Evolutionary conservation across 2,329 filamentous ascomycete genomes (phyloP).

Genomic region (Penicillium sp.): DNA sequence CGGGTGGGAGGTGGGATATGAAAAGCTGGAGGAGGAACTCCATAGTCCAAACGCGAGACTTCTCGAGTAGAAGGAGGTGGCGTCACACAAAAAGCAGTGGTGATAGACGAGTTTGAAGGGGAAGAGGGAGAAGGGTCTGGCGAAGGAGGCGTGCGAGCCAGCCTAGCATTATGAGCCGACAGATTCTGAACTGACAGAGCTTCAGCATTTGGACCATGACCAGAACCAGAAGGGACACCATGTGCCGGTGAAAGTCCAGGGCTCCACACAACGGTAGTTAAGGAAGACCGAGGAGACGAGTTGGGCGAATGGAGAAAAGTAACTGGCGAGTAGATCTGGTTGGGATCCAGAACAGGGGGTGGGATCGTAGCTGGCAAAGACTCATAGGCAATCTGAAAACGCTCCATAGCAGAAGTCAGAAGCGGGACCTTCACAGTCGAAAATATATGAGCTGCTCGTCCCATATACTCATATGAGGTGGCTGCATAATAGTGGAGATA

Average conservation of each 20-base stretch:
- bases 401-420: constrained; percentile 41
- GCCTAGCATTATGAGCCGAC: background rate
- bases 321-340: background rate
- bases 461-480: constrained; percentile 47
- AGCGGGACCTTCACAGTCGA: constrained; percentile 43
- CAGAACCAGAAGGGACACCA: background rate
- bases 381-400: constrained; percentile 36
- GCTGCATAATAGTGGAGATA: constrained; percentile 50
- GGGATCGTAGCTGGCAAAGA: constrained; percentile 23
- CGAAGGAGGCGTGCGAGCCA: background rate
- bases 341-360: background rate
- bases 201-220: background rate
- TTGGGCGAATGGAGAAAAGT: background rate
- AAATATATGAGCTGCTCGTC: constrained; percentile 46
- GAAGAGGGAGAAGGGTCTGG: background rate
- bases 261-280: background rate
- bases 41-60: background rate
- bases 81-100: constrained; percentile 2
- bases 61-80: background rate
- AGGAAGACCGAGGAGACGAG: background rate
- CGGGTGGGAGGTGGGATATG: background rate
- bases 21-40: background rate
- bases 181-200: background rate
- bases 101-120: background rate
- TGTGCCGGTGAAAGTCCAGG: background rate